These are phyloP conservation scores for Cornus kousa DNA, from an alignment of 148 eudicot species.

Conservation along the genomic window DNA sequence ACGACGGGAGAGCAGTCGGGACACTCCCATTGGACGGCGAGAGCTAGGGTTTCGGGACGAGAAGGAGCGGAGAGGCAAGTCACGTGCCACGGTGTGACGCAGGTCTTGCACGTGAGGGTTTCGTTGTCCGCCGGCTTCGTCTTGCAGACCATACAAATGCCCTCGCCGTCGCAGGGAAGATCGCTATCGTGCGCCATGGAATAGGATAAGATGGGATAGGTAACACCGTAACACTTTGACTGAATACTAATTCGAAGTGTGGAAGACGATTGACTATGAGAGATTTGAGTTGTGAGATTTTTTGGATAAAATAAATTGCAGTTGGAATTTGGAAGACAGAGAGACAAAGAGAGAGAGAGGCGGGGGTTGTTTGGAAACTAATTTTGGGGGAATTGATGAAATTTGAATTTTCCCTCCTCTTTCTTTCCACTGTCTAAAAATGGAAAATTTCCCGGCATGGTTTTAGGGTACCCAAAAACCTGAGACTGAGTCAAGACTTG, in stretches of 20 bases:
- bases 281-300: background rate
- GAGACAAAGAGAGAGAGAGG: background rate
- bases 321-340: too few species aligned
- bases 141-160: conserved; percentile 74
- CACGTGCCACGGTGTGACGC: conserved; percentile 84
- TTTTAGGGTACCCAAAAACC: too few species aligned
- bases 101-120: conserved; percentile 57
- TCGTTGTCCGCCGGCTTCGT: conserved; percentile 33
- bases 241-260: background rate
- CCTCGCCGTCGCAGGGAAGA: conserved; percentile 84
- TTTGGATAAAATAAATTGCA: too few species aligned
- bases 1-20: conserved; percentile 58
- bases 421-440: background rate
- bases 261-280: background rate
- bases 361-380: background rate
- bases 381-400: too few species aligned
- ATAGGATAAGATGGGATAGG: background rate
- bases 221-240: background rate
- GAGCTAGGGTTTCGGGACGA: conserved; percentile 43
- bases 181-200: conserved; percentile 22
- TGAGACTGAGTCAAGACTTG: too few species aligned
- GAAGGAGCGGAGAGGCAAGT: conserved; percentile 38
- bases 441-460: background rate
- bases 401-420: background rate
- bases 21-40: conserved; percentile 58